A percentile compares a stretch with the other conserved stretches of the same genome.
Evolutionary conservation across 139 green algal species (phyloP).

Genomic region (Chlamydomonas schloesseri): DNA sequence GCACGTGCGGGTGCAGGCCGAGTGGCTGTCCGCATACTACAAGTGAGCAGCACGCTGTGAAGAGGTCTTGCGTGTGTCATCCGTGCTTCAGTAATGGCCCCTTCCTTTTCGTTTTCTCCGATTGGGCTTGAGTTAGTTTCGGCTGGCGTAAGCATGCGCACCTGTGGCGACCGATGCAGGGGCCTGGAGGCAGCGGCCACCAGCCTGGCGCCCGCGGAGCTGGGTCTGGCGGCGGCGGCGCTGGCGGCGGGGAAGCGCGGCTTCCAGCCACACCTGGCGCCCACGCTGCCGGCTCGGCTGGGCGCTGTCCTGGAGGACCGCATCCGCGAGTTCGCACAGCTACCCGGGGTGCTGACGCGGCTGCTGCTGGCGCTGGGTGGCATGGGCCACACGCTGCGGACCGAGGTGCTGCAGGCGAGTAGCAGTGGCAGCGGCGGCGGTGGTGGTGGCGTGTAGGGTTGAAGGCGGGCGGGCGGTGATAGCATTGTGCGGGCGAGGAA

Average conservation of each 20-base stretch:
- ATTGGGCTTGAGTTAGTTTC: too few species aligned
- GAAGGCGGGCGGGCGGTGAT: too few species aligned
- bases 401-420: constrained; percentile 16
- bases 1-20: background rate
- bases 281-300: constrained; percentile 7
- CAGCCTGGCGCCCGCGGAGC: background rate
- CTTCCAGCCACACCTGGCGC: constrained; percentile 18
- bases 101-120: too few species aligned
- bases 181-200: background rate
- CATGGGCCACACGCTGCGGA: constrained; percentile 34
- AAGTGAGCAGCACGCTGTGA: background rate
- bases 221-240: background rate
- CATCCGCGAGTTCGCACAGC: background rate
- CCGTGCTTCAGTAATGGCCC: too few species aligned
- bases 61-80: too few species aligned
- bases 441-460: background rate
- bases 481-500: too few species aligned
- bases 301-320: background rate
- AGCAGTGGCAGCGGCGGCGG: background rate
- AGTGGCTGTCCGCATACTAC: constrained; percentile 24
- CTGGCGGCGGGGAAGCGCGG: background rate
- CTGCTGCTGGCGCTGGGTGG: background rate
- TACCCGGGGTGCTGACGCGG: background rate
- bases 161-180: too few species aligned
- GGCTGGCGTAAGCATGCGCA: too few species aligned